phyloP scores from a whole-genome alignment of 345 rosid species.

The Cardamine occulta region DNA sequence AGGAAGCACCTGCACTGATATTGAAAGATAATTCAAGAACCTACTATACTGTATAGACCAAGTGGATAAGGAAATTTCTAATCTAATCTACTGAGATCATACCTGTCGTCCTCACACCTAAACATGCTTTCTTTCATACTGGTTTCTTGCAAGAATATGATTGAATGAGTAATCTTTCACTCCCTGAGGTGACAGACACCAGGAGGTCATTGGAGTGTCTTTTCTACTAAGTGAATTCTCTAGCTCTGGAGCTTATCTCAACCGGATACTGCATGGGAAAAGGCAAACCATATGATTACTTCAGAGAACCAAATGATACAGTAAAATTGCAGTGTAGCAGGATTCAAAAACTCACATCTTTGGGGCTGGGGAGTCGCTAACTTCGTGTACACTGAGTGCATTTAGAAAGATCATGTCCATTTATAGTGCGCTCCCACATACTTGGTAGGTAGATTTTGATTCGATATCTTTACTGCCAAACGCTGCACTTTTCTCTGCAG shows the following conservation, averaged over 20 bases:
- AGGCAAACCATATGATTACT: constrained; percentile 31
- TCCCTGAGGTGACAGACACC: constrained; percentile 97
- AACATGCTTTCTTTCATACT: constrained; percentile 97
- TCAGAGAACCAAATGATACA: constrained; percentile 7
- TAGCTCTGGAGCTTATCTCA: constrained; percentile 83
- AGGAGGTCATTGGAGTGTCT: constrained; percentile 91
- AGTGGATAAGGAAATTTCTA: neutral
- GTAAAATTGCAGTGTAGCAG: constrained; percentile 6
- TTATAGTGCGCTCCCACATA: constrained; percentile 74
- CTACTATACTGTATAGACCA: neutral
- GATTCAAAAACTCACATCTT: constrained; percentile 64
- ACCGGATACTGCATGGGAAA: constrained; percentile 70
- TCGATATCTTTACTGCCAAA: constrained; percentile 58
- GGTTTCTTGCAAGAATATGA: constrained; percentile 98
- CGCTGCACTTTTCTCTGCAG: constrained; percentile 57
- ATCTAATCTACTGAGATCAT: constrained; percentile 35
- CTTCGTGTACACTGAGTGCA: constrained; percentile 96
- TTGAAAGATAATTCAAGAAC: neutral
- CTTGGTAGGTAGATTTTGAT: constrained; percentile 70
- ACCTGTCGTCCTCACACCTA: constrained; percentile 99
- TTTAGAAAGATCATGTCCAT: constrained; percentile 93
- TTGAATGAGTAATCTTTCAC: constrained; percentile 98
- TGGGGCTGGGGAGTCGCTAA: constrained; percentile 92
- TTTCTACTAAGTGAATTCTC: constrained; percentile 71
- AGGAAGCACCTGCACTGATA: neutral